Base-by-base conservation (phyloP, 352 stramenopile genomes). In the Phytopythium kandeliae region DNA sequence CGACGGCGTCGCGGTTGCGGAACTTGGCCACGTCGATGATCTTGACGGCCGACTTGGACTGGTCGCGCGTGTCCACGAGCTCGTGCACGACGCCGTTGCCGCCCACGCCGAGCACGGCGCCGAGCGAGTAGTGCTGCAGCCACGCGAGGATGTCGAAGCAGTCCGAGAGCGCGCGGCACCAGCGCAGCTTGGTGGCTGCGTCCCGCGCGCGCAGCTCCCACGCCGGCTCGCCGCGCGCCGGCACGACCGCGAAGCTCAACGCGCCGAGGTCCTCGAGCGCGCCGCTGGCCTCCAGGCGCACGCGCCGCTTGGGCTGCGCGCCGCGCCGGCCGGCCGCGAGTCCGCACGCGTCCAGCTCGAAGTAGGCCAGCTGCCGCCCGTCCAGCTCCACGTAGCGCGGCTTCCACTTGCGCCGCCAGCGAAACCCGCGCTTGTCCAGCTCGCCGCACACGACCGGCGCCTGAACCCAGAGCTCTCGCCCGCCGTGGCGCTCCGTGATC, bases 361-460 rank as follows among this genome's bases (percentile, higher is more conserved):
- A 88, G 63, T 88, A 91, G 35, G 74, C 78, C 24, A 91, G 65
- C 33, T 81, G 52, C 17, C 75, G 78, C 41, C 80, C 80, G 62
- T 89, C 81, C 55, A 91, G 65, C 56, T 89, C 76, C 21, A 91
- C 63, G 54, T 82, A 86, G 42, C 80, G 80, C 22, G 65, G 34
- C 51, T 88, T 86, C 78, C 78, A 92, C 65, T 85, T 85, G 53
- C 81, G 86, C 46, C 73, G 72, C 80, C 77, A 91, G 13, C 75
- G 74, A 49, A 89, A 92, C 50, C 74, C 74, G 34, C 81, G 71
- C 63, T 89, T 89, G 52, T 88, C 75, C 28, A 91, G 67, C 37
- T 74, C 72, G 19, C 78, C 80, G n/a, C 57, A 68, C 24, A 88
- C 56, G 41, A 89, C 74, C 9, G 78, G 78, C n/a, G 80, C 80